Base-by-base conservation (phyloP, 2,329 filamentous ascomycete species). In the Fusarium setosum region DNA sequence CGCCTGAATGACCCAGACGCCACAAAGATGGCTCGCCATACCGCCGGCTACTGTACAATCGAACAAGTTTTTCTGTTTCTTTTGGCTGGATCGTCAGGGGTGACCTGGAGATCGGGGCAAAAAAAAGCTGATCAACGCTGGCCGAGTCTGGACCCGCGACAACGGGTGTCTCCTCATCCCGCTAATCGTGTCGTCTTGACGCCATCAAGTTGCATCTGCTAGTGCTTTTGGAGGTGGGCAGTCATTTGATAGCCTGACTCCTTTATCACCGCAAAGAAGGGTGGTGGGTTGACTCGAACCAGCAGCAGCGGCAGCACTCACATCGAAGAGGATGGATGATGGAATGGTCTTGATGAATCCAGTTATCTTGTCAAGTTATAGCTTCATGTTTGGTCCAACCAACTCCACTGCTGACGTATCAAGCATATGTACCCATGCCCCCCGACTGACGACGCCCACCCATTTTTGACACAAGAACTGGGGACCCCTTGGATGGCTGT, bases 331-430 rank as follows among this genome's bases (percentile, higher is more conserved):
- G 32, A 47, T 34, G 41, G 41, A 20, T 44, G 41, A 26, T n/a
- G 26, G 41, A 45, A 45, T 45, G 41, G 24, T 24, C 41, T 17
- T 31, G 23, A 45, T 45, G 41, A 24, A 45, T 45, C 41, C 41
- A 45, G 24, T n/a, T 29, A 29, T n/a, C 10, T n/a, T n/a, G 7
- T 13, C 32, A 34, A 34, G 15, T 13, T 34, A 17, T 13, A n/a
- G 41, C 15, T 45, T 15, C 41, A 40, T 15, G 61, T 56, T n/a
- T 41, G 61, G 31, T 9, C 26, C 26, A 29, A 51, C 51, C 45
- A 56, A 53, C 65, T 69, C 66, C 62, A 67, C 66, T 52, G 56
- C 63, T 69, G 66, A 69, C 66, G 63, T 64, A 69, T 42, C 59
- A 40, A 63, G 53, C 65, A 67, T 58, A 61, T 63, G n/a, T n/a